Evolutionary conservation across 2,329 filamentous ascomycete species (phyloP).

Genomic region (Ophiostoma australiae): DNA sequence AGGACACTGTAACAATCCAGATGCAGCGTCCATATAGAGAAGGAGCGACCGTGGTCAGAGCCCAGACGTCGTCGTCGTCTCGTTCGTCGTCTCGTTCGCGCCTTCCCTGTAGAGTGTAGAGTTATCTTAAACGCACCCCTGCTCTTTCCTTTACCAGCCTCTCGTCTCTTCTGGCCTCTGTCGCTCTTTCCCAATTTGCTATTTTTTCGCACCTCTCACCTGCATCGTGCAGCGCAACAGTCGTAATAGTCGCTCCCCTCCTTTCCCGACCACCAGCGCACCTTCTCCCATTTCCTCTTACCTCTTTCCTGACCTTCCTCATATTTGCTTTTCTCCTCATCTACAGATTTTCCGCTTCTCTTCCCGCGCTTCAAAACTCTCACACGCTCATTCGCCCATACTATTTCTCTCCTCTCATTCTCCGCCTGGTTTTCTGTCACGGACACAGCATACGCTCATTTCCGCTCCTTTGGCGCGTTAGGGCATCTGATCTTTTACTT

Average conservation of each 20-base stretch:
- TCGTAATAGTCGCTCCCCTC: slow-evolving; percentile 10
- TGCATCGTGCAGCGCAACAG: slow-evolving; percentile 20
- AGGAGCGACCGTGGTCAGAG: slow-evolving; percentile 13
- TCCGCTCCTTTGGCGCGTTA: background rate
- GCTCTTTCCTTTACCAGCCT: slow-evolving; percentile 22
- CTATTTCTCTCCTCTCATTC: background rate
- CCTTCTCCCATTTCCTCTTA: background rate
- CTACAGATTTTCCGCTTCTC: background rate
- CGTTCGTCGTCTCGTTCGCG: slow-evolving; percentile 11
- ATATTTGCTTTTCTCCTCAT: background rate
- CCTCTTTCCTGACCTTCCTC: background rate
- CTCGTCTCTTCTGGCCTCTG: slow-evolving; percentile 19
- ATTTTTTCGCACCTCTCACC: background rate
- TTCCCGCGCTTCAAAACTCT: background rate
- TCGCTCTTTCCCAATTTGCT: slow-evolving; percentile 13
- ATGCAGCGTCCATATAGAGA: background rate
- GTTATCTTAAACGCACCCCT: slow-evolving; percentile 11
- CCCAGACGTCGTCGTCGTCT: slow-evolving; percentile 1
- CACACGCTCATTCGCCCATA: background rate
- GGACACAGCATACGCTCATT: background rate
- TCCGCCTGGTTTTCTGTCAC: background rate
- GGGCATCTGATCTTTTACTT: slow-evolving; percentile 3
- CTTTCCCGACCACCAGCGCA: background rate
- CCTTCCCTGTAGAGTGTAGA: slow-evolving; percentile 3
- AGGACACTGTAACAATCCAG: slow-evolving; percentile 1